Evolutionary conservation across 352 stramenopile genomes (phyloP), one percentile per base, ranked within the genome.

Genomic region (Phytophthora multivora): DNA sequence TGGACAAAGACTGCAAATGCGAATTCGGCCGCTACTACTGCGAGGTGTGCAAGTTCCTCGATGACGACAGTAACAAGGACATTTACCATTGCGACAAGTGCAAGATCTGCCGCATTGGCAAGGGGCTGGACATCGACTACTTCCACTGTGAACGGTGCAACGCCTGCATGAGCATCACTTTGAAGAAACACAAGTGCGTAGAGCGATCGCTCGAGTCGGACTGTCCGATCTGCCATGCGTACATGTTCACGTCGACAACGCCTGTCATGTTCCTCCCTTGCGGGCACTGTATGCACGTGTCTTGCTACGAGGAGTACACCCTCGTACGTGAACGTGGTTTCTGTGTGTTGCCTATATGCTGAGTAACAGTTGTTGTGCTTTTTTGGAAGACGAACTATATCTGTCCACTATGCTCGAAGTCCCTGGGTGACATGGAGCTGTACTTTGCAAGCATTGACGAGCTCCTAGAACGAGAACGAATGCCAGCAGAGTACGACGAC

Each of bases 61-160:
- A 99, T 66, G 96, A 98, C 68, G 82, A 93, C 19, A 56, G 76
- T 7, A 83, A 72, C 41, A 98, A 98, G 60, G 80, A 95, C 39
- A 99, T 99, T 33, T 99, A 99, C 61, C 97, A 99, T 73, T 99
- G 97, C 67, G 96, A 98, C 23, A 99, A 98, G 60, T 98, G 97
- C 83, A 98, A 98, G 68, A 97, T 98, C 16, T 99, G 97, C 69
- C 90, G 96, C 47, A 92, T 96, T 30, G 96, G 95, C 55, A 92
- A 97, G 66, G 95, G 96, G 15, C 78, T 98, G 18, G 93, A 97
- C 21, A 97, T 98, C 54, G 97, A 99, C 74, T 99, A 98, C 73
- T 96, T 97, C 50, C 97, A 99, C 74, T 99, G 97, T 70, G 98
- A 99, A 81, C 85, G 89, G 0, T 99, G 97, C 79, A 99, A 99